Conservation (phyloP, 495 filamentous ascomycete genomes). For the Glarea lozoyensis region DNA sequence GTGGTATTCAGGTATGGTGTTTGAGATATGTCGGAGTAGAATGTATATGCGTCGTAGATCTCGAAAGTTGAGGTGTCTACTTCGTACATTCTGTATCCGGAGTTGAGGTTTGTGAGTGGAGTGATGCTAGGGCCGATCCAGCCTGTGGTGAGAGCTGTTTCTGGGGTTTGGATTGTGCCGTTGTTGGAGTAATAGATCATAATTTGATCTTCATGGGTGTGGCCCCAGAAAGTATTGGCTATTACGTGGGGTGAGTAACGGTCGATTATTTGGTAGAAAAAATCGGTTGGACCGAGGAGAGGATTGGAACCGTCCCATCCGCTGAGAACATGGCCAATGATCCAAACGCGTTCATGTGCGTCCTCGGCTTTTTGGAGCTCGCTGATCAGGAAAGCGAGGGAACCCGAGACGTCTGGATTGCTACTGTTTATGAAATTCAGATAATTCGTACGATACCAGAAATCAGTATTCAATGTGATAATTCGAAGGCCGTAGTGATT, state of each 20-base stretch:
- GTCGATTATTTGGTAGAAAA: constrained; percentile 45
- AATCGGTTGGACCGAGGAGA: constrained; percentile 41
- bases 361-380: constrained; percentile 44
- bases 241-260: constrained; percentile 48
- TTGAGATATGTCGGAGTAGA: constrained; percentile 45
- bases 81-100: constrained; percentile 47
- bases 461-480: constrained; percentile 49
- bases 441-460: constrained; percentile 44
- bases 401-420: constrained; percentile 37
- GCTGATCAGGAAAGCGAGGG: constrained; percentile 38
- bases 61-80: constrained; percentile 47
- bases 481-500: constrained; percentile 34
- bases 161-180: constrained; percentile 29
- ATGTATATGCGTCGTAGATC: constrained; percentile 39
- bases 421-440: constrained; percentile 44
- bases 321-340: constrained; percentile 42
- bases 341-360: constrained; percentile 43
- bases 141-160: constrained; percentile 34
- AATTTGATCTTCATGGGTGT: constrained; percentile 49
- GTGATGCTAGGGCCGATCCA: constrained; percentile 47
- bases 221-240: constrained; percentile 45
- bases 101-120: constrained; percentile 40
- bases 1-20: constrained; percentile 33
- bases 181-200: constrained; percentile 45
- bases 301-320: constrained; percentile 44